These are phyloP conservation scores for Syncephalastrum monosporum DNA, from an alignment of 371 early-diverging fungal genomes.

Conservation along the genomic window DNA sequence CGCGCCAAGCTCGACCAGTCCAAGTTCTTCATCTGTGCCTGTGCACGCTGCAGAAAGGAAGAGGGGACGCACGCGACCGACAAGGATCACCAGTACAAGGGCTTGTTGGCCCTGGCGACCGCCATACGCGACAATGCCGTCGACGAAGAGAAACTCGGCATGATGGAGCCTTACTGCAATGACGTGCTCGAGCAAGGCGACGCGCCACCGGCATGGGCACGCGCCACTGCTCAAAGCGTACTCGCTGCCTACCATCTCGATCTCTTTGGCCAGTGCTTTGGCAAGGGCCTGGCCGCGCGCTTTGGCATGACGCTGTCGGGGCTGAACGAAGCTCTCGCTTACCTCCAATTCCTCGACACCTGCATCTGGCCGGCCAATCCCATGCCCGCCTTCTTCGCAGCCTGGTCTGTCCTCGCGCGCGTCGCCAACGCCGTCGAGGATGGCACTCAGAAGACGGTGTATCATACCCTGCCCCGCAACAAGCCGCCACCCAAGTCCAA, in stretches of 20 bases:
- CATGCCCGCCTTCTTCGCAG: conserved; percentile 46
- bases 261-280: conserved; percentile 38
- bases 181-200: conserved; percentile 25
- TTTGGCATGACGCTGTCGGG: conserved; percentile 32
- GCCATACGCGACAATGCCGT: conserved; percentile 25
- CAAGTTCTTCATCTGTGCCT: conserved; percentile 47
- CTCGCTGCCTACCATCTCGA: conserved; percentile 39
- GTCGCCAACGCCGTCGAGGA: conserved; percentile 31
- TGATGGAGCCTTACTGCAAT: conserved; percentile 42
- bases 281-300: conserved; percentile 41
- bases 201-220: conserved; percentile 25
- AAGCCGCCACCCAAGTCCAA: too few relatives aligned
- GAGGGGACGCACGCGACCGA: neutral
- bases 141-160: conserved; percentile 27
- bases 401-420: conserved; percentile 30
- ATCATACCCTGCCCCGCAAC: conserved; percentile 13
- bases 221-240: conserved; percentile 31
- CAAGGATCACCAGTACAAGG: conserved; percentile 20
- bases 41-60: conserved; percentile 36
- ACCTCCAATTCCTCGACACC: conserved; percentile 17
- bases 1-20: conserved; percentile 32
- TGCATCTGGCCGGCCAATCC: conserved; percentile 31
- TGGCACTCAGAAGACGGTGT: conserved; percentile 28
- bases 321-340: conserved; percentile 33
- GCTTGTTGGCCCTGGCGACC: conserved; percentile 31